These are phyloP conservation scores for Solanum appendiculatum DNA, from an alignment of 257 asterid genomes.

Conservation along the genomic window DNA sequence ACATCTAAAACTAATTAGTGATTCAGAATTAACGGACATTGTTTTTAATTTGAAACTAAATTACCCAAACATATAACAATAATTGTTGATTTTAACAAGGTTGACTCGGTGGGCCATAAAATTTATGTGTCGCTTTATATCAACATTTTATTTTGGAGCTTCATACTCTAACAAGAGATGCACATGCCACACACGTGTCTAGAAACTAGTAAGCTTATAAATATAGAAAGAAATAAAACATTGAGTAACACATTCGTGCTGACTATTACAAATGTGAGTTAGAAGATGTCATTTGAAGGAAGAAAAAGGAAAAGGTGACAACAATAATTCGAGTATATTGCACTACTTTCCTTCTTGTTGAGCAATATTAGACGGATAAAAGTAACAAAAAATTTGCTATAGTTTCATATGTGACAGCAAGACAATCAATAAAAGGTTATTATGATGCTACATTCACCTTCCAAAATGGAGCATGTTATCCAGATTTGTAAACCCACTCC, in stretches of 20 bases:
- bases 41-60: too few relatives aligned
- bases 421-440: not conserved
- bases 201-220: not conserved
- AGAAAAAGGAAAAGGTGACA: not conserved
- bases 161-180: not conserved
- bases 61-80: too few relatives aligned
- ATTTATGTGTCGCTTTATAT: not conserved
- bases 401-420: not conserved
- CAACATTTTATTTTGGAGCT: not conserved
- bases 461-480: not conserved
- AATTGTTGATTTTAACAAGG: not conserved
- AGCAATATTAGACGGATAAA: not conserved
- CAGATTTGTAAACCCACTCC: not conserved
- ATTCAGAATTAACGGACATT: too few relatives aligned
- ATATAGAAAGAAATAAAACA: not conserved
- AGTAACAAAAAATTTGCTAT: not conserved
- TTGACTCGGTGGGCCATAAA: not conserved
- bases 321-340: not conserved
- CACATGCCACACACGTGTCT: not conserved
- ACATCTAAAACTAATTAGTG: too few relatives aligned
- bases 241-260: not conserved
- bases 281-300: not conserved
- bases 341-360: not conserved
- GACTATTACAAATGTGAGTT: not conserved
- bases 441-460: not conserved